phyloP scores from a whole-genome alignment of 2,329 filamentous ascomycete genomes.

The Colletotrichum tanaceti region DNA sequence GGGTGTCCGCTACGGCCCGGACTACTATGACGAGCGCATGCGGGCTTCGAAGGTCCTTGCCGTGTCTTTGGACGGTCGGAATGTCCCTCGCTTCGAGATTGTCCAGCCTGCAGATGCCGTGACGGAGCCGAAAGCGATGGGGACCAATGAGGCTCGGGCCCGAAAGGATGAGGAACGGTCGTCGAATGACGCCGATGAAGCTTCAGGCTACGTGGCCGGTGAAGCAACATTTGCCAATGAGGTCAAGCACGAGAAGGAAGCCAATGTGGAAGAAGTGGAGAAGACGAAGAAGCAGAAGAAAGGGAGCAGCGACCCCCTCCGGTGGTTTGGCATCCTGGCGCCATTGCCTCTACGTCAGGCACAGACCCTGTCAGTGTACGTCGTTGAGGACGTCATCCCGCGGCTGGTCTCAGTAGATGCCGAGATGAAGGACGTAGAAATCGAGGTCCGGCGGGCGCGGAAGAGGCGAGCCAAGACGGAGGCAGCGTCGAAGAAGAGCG shows the following conservation, averaged over 20 bases:
- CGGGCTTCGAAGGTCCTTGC: slow-evolving; percentile 65
- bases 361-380: slow-evolving; percentile 67
- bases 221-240: slow-evolving; percentile 15
- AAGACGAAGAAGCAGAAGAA: slow-evolving; percentile 28
- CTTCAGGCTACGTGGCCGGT: background rate
- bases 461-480: slow-evolving; percentile 65
- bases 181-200: slow-evolving; percentile 13
- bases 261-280: slow-evolving; percentile 28
- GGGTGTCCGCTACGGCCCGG: slow-evolving; percentile 73
- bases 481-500: slow-evolving; percentile 49
- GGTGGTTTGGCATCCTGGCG: slow-evolving; percentile 67
- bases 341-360: slow-evolving; percentile 66
- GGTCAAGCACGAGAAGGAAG: slow-evolving; percentile 30
- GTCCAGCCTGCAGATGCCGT: slow-evolving; percentile 32
- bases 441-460: slow-evolving; percentile 72
- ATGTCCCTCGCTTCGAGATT: slow-evolving; percentile 44
- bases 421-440: slow-evolving; percentile 74
- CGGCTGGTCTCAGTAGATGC: slow-evolving; percentile 66
- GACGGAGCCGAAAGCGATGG: slow-evolving; percentile 6
- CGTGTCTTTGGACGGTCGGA: slow-evolving; percentile 42
- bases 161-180: slow-evolving; percentile 31
- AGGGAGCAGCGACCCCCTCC: slow-evolving; percentile 63
- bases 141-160: slow-evolving; percentile 9
- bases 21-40: slow-evolving; percentile 81
- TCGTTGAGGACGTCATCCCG: slow-evolving; percentile 69